Evolutionary conservation across 169 alveolate genomes (phyloP), one percentile per base, ranked within the genome.

Genomic region (Cryptosporidium sp.): DNA sequence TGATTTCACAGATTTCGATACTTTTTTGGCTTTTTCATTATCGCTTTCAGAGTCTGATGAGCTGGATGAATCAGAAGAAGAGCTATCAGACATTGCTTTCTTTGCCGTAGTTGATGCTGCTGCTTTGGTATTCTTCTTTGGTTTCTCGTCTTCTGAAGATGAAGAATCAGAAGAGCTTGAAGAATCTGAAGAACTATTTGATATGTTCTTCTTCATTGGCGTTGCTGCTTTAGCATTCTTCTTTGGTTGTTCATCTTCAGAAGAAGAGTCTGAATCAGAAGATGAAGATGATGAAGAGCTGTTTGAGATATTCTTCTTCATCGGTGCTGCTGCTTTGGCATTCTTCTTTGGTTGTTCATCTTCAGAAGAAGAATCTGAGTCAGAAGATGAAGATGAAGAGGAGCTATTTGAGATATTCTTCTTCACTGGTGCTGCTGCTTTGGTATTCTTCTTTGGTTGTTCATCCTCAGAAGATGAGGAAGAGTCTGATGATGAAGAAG

Each of bases 361-460:
- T 45, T 73, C 85, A 31, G 86, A 73, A n/a, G 56, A 45, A 0
- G 85, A 73, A 2, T 31, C 51, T 26, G 85, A 73, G 3, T 52
- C 69, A 35, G 69, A 52, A 33, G 85, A 73, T 1, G 52, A 44
- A 9, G 39, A 31, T 31, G 35, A n/a, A 3, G 85, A 71, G 7
- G 48, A 29, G 14, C 33, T 53, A 3, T 18, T 23, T 0, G 71
- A 62, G 42, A 62, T 10, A 0, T 16, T 26, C 14, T 62, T 62
- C 31, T 62, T 62, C 39, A 18, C 4, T 69, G 80, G 52, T 7
- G 80, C 9, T 3, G 71, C 0, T n/a, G 48, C 45, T 48, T 62
- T 62, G 71, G 71, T 48, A 62, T 33, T 35, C 42, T n/a, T 73
- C 33, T 73, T 73, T n/a, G 51, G 39, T 26, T 73, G 16, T 7